These are phyloP conservation scores for Aspergillus unguis DNA, from an alignment of 2,329 filamentous ascomycete species.

Conservation along the genomic window DNA sequence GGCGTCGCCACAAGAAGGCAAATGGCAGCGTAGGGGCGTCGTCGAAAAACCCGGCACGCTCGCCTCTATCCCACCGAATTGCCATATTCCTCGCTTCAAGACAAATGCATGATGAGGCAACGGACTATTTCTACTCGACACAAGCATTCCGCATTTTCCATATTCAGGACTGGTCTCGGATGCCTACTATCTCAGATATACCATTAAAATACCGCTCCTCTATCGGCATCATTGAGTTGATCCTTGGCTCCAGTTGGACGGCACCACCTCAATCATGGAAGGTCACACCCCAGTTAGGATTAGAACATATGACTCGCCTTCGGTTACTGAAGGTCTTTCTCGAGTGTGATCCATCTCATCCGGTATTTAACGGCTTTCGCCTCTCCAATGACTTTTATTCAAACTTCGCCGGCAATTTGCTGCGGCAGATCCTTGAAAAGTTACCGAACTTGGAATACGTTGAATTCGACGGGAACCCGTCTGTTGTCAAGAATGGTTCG, in stretches of 20 bases:
- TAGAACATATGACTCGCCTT: constrained; percentile 48
- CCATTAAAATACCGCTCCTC: constrained; percentile 50
- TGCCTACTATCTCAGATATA: constrained; percentile 48
- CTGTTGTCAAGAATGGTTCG: constrained; percentile 50
- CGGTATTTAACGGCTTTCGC: constrained; percentile 56
- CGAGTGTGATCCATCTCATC: constrained; percentile 54
- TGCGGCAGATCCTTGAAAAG: constrained; percentile 49
- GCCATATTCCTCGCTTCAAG: constrained; percentile 40
- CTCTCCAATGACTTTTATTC: constrained; percentile 57
- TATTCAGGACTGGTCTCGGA: constrained; percentile 47
- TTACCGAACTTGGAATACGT: constrained; percentile 49
- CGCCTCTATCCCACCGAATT: constrained; percentile 35
- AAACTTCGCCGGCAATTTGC: constrained; percentile 50
- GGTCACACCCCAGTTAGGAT: constrained; percentile 48
- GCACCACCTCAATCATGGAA: constrained; percentile 55
- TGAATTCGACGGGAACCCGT: constrained; percentile 57
- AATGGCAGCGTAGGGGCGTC: constrained; percentile 37
- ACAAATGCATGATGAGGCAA: constrained; percentile 51
- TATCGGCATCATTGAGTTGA: constrained; percentile 54
- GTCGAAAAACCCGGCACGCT: constrained; percentile 33
- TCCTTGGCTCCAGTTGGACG: constrained; percentile 59
- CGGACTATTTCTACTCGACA: constrained; percentile 49
- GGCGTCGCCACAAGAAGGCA: constrained; percentile 22
- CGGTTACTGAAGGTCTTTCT: constrained; percentile 55
- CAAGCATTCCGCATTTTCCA: constrained; percentile 55